Evolutionary conservation across 1,284 basidiomycete genomes (phyloP).

Genomic region (Microbotryum saponariae): DNA sequence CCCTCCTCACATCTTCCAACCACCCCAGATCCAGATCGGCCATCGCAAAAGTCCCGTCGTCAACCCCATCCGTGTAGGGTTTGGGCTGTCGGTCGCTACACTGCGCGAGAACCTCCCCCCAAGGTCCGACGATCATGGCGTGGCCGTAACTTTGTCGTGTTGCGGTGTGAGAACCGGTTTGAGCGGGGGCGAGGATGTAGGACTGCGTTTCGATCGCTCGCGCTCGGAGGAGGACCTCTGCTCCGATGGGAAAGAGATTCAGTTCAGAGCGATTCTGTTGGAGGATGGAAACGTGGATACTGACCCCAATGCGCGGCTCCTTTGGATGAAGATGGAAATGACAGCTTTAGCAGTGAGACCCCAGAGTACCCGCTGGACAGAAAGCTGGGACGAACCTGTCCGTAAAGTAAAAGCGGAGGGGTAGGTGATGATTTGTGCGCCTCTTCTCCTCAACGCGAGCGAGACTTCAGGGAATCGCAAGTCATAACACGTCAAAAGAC

Average conservation of each 20-base stretch:
- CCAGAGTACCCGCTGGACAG: not conserved
- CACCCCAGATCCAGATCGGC: conserved; percentile 31
- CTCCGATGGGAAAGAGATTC: conserved; percentile 33
- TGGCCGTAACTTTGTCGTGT: conserved; percentile 25
- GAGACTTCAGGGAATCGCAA: conserved; percentile 48
- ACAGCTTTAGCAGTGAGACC: not conserved
- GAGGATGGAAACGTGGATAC: not conserved
- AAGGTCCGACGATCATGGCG: conserved; percentile 34
- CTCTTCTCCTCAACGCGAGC: conserved; percentile 42
- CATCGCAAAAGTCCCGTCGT: conserved; percentile 21
- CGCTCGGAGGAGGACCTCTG: conserved; percentile 38
- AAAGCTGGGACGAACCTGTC: conserved; percentile 37
- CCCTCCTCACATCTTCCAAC: conserved; percentile 23
- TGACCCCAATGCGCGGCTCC: conserved; percentile 34
- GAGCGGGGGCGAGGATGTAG: conserved; percentile 40
- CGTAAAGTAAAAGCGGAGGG: conserved; percentile 48
- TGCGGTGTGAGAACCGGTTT: conserved; percentile 38
- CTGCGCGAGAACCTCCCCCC: conserved; percentile 31
- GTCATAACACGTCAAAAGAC: conserved; percentile 51
- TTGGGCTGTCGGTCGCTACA: conserved; percentile 15
- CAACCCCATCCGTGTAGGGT: not conserved
- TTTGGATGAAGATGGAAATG: not conserved
- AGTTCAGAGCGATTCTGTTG: too few relatives aligned
- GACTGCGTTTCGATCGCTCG: conserved; percentile 44
- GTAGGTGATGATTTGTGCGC: conserved; percentile 47